These are phyloP conservation scores for Cercospora sojina DNA, from an alignment of 2,329 filamentous ascomycete genomes.

Conservation along the genomic window DNA sequence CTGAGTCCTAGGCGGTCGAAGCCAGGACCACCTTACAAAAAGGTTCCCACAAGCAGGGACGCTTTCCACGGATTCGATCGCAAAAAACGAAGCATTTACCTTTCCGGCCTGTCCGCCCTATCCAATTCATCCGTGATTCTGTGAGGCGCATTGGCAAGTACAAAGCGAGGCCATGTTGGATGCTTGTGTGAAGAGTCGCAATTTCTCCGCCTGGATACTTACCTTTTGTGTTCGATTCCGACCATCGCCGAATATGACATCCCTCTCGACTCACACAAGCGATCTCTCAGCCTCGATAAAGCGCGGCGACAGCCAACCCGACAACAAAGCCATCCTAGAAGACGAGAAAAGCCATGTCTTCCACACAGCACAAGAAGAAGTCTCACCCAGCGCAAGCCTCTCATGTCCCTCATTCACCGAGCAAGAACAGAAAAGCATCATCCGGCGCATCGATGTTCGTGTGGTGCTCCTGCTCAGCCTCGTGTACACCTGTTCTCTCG, in stretches of 20 bases:
- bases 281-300: background rate
- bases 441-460: slow-evolving; percentile 14
- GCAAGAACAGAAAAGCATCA: slow-evolving; percentile 8
- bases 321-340: background rate
- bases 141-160: background rate
- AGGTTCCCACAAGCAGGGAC: background rate
- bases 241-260: background rate
- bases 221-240: background rate
- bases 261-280: background rate
- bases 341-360: background rate
- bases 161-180: background rate
- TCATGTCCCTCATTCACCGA: slow-evolving; percentile 3
- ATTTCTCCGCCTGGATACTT: background rate
- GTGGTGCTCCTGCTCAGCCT: slow-evolving; percentile 9
- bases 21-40: background rate
- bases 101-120: background rate
- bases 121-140: background rate
- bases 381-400: background rate
- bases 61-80: background rate
- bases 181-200: background rate
- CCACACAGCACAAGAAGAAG: background rate
- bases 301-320: background rate
- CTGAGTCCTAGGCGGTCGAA: background rate
- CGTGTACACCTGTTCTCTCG: slow-evolving; percentile 11
- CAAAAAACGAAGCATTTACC: background rate